A percentile compares a stretch with the other conserved stretches of the same genome.
These are phyloP conservation scores for Linum tenue DNA, from an alignment of 345 rosid species.

Conservation along the genomic window DNA sequence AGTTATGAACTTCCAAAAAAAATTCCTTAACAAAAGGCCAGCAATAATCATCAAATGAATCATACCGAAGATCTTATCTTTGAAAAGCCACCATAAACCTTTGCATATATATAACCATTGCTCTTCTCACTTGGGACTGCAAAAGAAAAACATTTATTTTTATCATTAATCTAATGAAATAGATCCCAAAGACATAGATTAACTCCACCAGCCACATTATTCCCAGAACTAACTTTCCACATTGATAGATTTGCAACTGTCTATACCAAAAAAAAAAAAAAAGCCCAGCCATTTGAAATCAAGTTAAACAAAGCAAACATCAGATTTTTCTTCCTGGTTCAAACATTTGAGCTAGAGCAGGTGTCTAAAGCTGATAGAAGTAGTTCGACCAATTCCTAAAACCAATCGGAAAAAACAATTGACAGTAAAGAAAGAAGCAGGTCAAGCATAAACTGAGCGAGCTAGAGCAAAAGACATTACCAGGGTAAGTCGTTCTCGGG, in stretches of 20 bases:
- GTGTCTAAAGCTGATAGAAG: not conserved
- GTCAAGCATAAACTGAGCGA: not conserved
- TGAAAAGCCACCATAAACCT: conserved; percentile 90
- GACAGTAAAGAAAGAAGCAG: not conserved
- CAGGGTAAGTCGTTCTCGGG: conserved; percentile 65
- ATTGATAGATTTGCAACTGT: not conserved
- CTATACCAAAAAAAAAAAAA: not conserved
- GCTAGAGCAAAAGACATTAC: conserved; percentile 34
- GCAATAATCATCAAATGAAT: conserved; percentile 13
- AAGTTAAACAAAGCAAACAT: not conserved
- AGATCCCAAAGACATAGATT: not conserved
- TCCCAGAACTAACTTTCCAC: not conserved
- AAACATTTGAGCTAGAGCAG: not conserved
- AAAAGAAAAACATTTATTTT: not conserved
- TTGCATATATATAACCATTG: conserved; percentile 79
- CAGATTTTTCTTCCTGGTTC: not conserved
- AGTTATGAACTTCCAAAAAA: conserved; percentile 16
- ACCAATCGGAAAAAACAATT: not conserved
- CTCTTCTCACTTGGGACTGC: conserved; percentile 52
- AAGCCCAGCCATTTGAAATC: not conserved
- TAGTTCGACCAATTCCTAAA: not conserved
- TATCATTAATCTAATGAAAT: not conserved
- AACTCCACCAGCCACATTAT: not conserved
- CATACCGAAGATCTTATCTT: conserved; percentile 82
- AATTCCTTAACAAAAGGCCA: not conserved